phyloP scores from a whole-genome alignment of 805 yeast genomes.

The Lipomyces kockii region DNA sequence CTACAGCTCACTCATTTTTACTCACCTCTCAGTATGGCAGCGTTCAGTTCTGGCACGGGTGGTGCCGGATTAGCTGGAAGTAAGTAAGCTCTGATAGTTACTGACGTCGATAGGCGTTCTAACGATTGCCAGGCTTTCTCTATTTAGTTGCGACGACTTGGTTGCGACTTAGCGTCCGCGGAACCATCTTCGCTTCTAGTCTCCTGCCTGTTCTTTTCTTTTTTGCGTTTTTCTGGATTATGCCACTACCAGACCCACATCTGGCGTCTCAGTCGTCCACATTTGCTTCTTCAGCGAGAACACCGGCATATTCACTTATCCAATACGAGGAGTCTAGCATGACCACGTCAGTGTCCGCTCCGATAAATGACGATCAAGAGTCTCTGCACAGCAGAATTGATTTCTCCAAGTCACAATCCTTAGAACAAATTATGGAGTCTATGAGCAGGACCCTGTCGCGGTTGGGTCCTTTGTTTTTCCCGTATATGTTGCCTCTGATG shows the following conservation, averaged over 20 bases:
- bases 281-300: conserved; percentile 11
- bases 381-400: conserved; percentile 19
- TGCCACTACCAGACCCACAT: conserved; percentile 42
- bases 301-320: conserved; percentile 16
- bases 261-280: conserved; percentile 29
- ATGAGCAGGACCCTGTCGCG: conserved; percentile 37
- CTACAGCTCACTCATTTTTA: conserved; percentile 83
- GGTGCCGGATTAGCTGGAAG: conserved; percentile 92
- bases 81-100: background rate
- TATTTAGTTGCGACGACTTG: conserved; percentile 76
- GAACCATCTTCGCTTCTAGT: conserved; percentile 63
- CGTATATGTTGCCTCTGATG: conserved; percentile 80
- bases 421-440: conserved; percentile 19
- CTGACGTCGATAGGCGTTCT: conserved; percentile 4
- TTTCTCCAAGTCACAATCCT: conserved; percentile 12
- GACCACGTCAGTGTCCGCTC: background rate
- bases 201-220: conserved; percentile 45
- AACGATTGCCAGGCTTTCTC: conserved; percentile 47
- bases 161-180: conserved; percentile 57
- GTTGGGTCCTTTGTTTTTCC: conserved; percentile 42
- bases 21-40: conserved; percentile 57
- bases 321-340: conserved; percentile 8
- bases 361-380: conserved; percentile 6
- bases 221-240: conserved; percentile 39
- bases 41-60: conserved; percentile 95